Evolutionary conservation across 441 rosid genomes (phyloP).

Genomic region (Eruca vesicaria): DNA sequence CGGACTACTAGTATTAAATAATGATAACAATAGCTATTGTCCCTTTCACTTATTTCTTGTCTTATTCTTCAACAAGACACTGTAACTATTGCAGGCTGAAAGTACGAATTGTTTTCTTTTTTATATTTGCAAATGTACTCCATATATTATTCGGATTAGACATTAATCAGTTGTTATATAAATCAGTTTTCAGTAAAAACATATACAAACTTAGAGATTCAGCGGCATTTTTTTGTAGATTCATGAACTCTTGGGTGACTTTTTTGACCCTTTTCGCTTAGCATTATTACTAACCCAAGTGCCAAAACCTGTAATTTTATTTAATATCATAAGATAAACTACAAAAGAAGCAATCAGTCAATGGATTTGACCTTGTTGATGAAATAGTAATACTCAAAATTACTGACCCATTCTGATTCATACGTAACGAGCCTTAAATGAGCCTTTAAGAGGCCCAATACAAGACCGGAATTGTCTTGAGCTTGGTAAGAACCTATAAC

Average conservation of each 20-base stretch:
- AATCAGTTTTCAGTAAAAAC: background rate
- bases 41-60: constrained; percentile 28
- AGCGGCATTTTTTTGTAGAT: constrained; percentile 81
- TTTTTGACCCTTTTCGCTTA: constrained; percentile 64
- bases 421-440: background rate
- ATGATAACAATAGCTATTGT: constrained; percentile 13
- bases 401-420: background rate
- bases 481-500: too few species aligned
- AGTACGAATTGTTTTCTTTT: background rate
- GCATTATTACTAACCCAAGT: constrained; percentile 15
- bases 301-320: background rate
- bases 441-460: background rate
- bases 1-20: too few species aligned
- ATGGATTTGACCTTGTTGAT: background rate
- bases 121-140: constrained; percentile 20
- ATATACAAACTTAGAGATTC: constrained; percentile 61
- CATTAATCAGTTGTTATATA: background rate
- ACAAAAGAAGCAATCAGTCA: background rate
- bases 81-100: constrained; percentile 18
- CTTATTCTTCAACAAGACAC: constrained; percentile 27
- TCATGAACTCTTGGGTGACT: constrained; percentile 79
- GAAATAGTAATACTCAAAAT: background rate
- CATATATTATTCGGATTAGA: background rate
- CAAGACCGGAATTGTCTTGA: background rate
- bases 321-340: background rate